Evolutionary conservation across 1,284 basidiomycete species (phyloP), one percentile per base, ranked within the genome.

Genomic region (Sporisorium exsertum): DNA sequence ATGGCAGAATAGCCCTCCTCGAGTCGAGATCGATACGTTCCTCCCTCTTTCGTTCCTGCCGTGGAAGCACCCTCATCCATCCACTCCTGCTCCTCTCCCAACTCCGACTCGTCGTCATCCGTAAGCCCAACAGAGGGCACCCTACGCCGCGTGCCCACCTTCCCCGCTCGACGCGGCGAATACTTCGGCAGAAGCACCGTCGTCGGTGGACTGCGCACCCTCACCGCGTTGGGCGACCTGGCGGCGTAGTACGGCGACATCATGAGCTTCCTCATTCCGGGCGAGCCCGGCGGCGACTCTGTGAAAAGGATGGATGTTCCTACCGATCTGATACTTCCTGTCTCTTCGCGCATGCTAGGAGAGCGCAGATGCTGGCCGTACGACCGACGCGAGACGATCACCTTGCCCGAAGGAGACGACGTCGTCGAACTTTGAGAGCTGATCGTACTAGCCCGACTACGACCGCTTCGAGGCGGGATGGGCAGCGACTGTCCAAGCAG

Each of bases 401-500:
- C 63, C 13, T 68, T 72, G 5, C 73, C 73, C 4, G 65, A 63
- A 5, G 73, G 73, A 18, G 64, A 61, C 10, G 69, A 69, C 3
- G 62, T 58, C 2, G 58, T 57, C 6, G 73, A 71, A 47, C 65
- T 72, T 27, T 76, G 73, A 7, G 73, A 76, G 55, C 68, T 72
- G 58, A 76, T 58, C 10, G 73, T 76, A 35, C 73, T 76, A 0
- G 73, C 73, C 20, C 73, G 61, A 43, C 65, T 72, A 9, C 73
- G 64, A 7, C 47, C 64, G 15, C 50, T 32, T 6, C 73, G 64
- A 26, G 73, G 73, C 12, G 73, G 73, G 35, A 76, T 76, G 5
- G 73, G 73, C 5, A 76, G 55, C 5, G 73, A 76, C 33, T 72
- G 64, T 7, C 61, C 62, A 1, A 68, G 61, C 29, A 71, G 35